Percentiles rank a stretch among this genome's conserved stretches.
These are phyloP conservation scores for Vinca minor DNA, from an alignment of 257 asterid genomes.

Conservation along the genomic window DNA sequence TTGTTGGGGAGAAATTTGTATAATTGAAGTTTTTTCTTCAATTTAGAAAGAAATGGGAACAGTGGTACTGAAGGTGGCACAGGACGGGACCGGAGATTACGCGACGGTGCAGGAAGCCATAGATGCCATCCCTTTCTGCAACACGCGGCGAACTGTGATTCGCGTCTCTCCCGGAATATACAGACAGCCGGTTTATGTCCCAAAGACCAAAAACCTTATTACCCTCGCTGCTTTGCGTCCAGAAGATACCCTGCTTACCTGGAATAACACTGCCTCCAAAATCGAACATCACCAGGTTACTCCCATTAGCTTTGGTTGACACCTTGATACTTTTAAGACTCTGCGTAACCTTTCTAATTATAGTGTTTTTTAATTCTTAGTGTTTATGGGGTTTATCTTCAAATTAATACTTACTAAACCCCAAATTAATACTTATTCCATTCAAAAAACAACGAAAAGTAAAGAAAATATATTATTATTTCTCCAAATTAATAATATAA, in stretches of 20 bases:
- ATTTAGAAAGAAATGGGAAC: slow-evolving; percentile 16
- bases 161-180: slow-evolving; percentile 74
- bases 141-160: slow-evolving; percentile 64
- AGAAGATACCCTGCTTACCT: slow-evolving; percentile 68
- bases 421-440: too few relatives aligned
- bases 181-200: slow-evolving; percentile 70
- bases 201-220: slow-evolving; percentile 79
- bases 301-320: neutral
- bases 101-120: slow-evolving; percentile 89
- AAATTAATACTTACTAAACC: too few relatives aligned
- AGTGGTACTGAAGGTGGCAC: slow-evolving; percentile 52
- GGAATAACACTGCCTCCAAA: slow-evolving; percentile 72
- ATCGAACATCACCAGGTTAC: slow-evolving; percentile 82
- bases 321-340: too few relatives aligned
- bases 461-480: too few relatives aligned
- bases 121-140: slow-evolving; percentile 71
- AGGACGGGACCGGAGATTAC: slow-evolving; percentile 57
- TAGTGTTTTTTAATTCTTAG: too few relatives aligned
- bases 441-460: too few relatives aligned
- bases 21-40: neutral
- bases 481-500: too few relatives aligned
- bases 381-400: too few relatives aligned
- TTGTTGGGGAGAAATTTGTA: too few relatives aligned
- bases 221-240: slow-evolving; percentile 73
- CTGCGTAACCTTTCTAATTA: too few relatives aligned